Evolutionary conservation across 2,329 filamentous ascomycete species (phyloP), one percentile per base, ranked within the genome.

Genomic region (Lizonia empirigonia): DNA sequence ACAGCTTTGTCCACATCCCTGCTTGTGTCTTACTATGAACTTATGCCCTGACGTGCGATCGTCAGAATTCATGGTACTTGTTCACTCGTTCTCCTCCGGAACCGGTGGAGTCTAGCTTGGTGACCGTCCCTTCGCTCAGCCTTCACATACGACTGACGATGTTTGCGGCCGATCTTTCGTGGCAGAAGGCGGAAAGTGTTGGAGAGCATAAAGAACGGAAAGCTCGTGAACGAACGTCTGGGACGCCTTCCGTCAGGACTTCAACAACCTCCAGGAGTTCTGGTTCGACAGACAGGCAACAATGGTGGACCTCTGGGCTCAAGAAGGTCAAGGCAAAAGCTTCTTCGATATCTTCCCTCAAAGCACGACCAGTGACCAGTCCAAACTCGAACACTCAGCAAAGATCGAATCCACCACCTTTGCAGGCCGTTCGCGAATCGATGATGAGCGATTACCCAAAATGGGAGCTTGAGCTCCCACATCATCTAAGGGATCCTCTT

Each of bases 101-200:
- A 30, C 45, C 46, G 36, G 57, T 60, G 50, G 51, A 47, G 48
- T 52, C 47, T 57, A 59, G 55, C 50, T 55, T 55, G 50, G 55
- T 55, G 56, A 38, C 49, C 35, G 33, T 36, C 42, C 44, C 54
- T 55, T 41, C 53, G 23, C 42, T 45, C 33, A 40, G 38, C 35
- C 37, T 47, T 41, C 48, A 24, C 20, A 23, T 15, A 40, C 24
- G 34, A 53, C 52, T 47, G 35, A 65, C 22, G 26, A 75, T 75
- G 73, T 75, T 75, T 45, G 53, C 69, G 37, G 71, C 72, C 40
- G 73, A 75, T 56, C 56, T 75, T 18, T 70, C 70, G 16, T 74
- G 73, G 73, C 62, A 54, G 58, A 58, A 53, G 29, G 60, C 60
- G n/a, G 72, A 74, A 55, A 72, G 63, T 35, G 68, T 75, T 32